Evolutionary conservation across 768 basidiomycete genomes (phyloP).

Genomic region (Mycena albidolilacea): DNA sequence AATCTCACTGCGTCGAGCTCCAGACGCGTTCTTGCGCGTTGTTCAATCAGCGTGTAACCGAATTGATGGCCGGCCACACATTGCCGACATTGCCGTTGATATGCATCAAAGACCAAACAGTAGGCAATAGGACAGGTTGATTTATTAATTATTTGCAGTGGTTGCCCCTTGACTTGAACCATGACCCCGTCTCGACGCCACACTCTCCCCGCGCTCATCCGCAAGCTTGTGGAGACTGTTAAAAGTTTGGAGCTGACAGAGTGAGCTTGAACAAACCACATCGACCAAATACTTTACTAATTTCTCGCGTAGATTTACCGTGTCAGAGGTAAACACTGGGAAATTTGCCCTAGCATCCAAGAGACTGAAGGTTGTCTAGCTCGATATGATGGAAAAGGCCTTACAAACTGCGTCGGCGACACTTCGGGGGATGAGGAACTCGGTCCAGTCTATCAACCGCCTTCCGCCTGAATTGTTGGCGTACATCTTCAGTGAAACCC

Average conservation of each 20-base stretch:
- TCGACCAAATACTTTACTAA: neutral
- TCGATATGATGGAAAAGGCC: conserved; percentile 18
- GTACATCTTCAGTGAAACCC: conserved; percentile 24
- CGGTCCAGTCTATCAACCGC: conserved; percentile 33
- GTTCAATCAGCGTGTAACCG: no score
- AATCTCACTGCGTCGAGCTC: no score
- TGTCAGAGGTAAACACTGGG: conserved; percentile 11
- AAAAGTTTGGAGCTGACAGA: conserved; percentile 6
- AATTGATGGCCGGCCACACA: no score
- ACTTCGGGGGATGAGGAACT: conserved; percentile 26
- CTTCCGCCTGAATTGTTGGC: conserved; percentile 36
- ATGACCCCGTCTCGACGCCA: conserved; percentile 5
- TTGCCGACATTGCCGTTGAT: no score
- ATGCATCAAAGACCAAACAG: no score
- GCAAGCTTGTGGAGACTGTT: conserved; percentile 11
- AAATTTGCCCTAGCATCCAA: neutral
- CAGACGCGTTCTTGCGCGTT: no score
- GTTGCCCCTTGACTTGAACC: neutral
- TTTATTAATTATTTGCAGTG: no score
- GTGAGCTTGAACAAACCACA: neutral
- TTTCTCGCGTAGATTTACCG: neutral
- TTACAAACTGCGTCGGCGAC: conserved; percentile 19
- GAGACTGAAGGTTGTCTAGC: neutral
- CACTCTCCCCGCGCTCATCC: conserved; percentile 16
- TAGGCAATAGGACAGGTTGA: no score